phyloP scores from a whole-genome alignment of 352 stramenopile species.

The Blastocystis sp. region DNA sequence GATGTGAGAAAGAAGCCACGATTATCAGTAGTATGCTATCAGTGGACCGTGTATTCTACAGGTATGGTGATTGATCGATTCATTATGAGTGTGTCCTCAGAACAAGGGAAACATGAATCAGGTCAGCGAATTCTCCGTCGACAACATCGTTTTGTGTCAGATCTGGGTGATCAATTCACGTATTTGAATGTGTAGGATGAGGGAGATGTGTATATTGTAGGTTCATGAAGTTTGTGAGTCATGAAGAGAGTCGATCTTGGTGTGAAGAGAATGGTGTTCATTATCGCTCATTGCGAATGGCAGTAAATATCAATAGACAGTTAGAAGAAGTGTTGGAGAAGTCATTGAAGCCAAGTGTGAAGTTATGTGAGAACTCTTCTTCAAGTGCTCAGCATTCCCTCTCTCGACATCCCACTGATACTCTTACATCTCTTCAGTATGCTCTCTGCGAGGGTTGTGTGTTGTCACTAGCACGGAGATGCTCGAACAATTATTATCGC shows the following conservation, averaged over 20 bases:
- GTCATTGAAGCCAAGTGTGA: neutral
- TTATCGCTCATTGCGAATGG: constrained; percentile 66
- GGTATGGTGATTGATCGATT: constrained; percentile 70
- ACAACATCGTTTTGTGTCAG: neutral
- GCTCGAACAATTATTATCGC: constrained; percentile 42
- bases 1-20: constrained; percentile 76
- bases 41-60: constrained; percentile 77
- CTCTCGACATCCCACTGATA: neutral
- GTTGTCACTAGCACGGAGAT: constrained; percentile 37
- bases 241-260: constrained; percentile 49
- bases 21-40: constrained; percentile 80
- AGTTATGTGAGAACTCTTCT: neutral
- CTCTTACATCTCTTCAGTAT: constrained; percentile 2
- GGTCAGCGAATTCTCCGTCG: neutral
- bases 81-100: constrained; percentile 53
- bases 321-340: constrained; percentile 66
- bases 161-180: constrained; percentile 17
- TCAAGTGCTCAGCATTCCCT: neutral
- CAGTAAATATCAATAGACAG: constrained; percentile 67
- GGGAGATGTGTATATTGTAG: neutral
- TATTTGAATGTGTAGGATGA: constrained; percentile 69
- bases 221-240: constrained; percentile 62
- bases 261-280: constrained; percentile 70
- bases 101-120: neutral
- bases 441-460: constrained; percentile 10